phyloP scores from a whole-genome alignment of 495 filamentous ascomycete species.

The Tirmania nivea region DNA sequence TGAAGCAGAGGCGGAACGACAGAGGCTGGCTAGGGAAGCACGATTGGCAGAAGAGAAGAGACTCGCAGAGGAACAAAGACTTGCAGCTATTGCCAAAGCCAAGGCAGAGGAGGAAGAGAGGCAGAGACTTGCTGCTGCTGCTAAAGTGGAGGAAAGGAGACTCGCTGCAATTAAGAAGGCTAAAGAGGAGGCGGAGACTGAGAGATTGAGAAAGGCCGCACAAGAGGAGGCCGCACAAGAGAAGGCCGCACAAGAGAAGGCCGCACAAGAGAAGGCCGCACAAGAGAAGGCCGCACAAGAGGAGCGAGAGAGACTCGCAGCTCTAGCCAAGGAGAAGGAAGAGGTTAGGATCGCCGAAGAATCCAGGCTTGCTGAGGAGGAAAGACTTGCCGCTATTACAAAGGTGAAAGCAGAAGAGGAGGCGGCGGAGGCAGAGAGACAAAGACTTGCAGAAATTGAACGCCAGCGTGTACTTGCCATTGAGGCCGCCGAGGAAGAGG shows the following conservation, averaged over 20 bases:
- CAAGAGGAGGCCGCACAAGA: neutral
- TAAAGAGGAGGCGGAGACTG: neutral
- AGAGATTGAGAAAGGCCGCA: neutral
- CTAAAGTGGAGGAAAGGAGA: constrained; percentile 1
- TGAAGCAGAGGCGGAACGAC: neutral
- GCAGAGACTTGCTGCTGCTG: constrained; percentile 1
- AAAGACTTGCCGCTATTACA: neutral
- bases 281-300: neutral
- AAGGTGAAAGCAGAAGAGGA: neutral
- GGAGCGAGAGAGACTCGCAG: neutral
- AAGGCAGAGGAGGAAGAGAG: constrained; percentile 3
- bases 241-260: constrained; percentile 6
- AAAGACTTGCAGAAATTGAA: neutral
- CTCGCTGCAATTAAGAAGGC: neutral
- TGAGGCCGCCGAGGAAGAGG: neutral
- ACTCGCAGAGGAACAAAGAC: constrained; percentile 3
- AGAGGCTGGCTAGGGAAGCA: neutral
- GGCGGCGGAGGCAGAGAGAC: neutral
- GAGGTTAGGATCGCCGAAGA: neutral
- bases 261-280: constrained; percentile 6
- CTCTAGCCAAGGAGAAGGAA: constrained; percentile 1
- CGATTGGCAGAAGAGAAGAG: neutral
- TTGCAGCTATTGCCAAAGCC: constrained; percentile 1
- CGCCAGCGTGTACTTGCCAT: neutral
- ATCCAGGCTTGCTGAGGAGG: neutral